These are phyloP conservation scores for Strobilomyces confusus DNA, from an alignment of 768 basidiomycete genomes.

Conservation along the genomic window DNA sequence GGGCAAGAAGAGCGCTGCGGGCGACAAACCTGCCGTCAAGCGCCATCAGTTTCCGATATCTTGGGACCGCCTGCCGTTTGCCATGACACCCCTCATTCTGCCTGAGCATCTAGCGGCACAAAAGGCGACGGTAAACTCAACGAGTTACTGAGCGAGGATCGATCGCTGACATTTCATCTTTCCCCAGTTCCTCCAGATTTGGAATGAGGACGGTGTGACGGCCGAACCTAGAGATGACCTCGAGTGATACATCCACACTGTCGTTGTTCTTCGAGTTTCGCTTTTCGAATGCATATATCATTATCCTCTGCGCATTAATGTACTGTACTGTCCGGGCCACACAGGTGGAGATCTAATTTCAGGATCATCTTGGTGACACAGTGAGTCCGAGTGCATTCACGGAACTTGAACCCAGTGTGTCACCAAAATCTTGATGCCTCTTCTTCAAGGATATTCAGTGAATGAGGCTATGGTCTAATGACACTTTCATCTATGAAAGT, in stretches of 20 bases:
- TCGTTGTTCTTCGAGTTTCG: neutral
- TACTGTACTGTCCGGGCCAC: conserved; percentile 22
- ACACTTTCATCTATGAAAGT: conserved; percentile 46
- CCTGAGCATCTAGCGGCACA: conserved; percentile 60
- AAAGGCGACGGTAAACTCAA: conserved; percentile 52
- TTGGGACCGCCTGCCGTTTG: conserved; percentile 75
- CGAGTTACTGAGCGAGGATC: conserved; percentile 7
- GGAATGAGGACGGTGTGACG: conserved; percentile 75
- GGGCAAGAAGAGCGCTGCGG: conserved; percentile 86
- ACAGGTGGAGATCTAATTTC: conserved; percentile 10
- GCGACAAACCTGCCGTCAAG: conserved; percentile 74
- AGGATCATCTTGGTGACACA: neutral
- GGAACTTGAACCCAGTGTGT: neutral
- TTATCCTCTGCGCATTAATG: conserved; percentile 27
- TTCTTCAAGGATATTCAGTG: too few relatives aligned
- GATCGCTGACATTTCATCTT: conserved; percentile 4
- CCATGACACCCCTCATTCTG: conserved; percentile 53
- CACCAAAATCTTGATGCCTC: neutral
- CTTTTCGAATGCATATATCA: conserved; percentile 20
- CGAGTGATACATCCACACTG: conserved; percentile 19
- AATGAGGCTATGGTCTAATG: conserved; percentile 18
- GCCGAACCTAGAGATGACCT: conserved; percentile 58
- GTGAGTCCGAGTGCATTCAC: neutral
- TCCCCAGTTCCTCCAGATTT: conserved; percentile 66
- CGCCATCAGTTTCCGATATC: conserved; percentile 59